phyloP scores from a whole-genome alignment of 208 protist species.

The Trypanosoma platydactyli region DNA sequence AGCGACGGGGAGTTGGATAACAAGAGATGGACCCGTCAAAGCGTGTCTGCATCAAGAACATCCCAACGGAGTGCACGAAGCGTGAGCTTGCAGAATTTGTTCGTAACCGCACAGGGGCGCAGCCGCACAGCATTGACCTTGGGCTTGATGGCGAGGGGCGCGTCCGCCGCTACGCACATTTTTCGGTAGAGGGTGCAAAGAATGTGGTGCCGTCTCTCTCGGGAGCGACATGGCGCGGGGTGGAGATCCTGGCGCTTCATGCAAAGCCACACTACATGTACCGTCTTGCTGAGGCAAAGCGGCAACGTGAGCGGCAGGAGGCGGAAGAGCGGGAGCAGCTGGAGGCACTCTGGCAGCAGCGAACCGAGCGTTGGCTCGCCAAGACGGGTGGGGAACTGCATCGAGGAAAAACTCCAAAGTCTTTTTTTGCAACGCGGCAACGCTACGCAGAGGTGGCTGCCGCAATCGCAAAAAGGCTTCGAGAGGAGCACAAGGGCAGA shows the following conservation, averaged over 20 bases:
- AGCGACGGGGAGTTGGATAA: neutral
- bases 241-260: slow-evolving; percentile 44
- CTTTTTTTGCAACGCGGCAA: slow-evolving; percentile 59
- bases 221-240: slow-evolving; percentile 31
- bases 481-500: slow-evolving; percentile 29
- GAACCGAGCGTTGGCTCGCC: slow-evolving; percentile 39
- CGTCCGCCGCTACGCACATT: slow-evolving; percentile 77
- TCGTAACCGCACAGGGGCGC: slow-evolving; percentile 70
- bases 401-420: slow-evolving; percentile 40
- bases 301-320: slow-evolving; percentile 72
- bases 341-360: slow-evolving; percentile 35
- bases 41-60: slow-evolving; percentile 84
- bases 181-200: slow-evolving; percentile 83
- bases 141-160: slow-evolving; percentile 57
- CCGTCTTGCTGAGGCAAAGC: slow-evolving; percentile 62
- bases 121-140: slow-evolving; percentile 85
- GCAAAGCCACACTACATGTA: slow-evolving; percentile 76
- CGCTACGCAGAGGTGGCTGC: slow-evolving; percentile 64
- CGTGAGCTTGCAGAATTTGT: slow-evolving; percentile 83
- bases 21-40: slow-evolving; percentile 83
- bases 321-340: slow-evolving; percentile 39
- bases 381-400: slow-evolving; percentile 54
- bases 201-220: slow-evolving; percentile 68
- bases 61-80: slow-evolving; percentile 79
- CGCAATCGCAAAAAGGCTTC: slow-evolving; percentile 55